Conservation (phyloP, 164 flowering plant genomes). For the Nymphaea colorata region DNA sequence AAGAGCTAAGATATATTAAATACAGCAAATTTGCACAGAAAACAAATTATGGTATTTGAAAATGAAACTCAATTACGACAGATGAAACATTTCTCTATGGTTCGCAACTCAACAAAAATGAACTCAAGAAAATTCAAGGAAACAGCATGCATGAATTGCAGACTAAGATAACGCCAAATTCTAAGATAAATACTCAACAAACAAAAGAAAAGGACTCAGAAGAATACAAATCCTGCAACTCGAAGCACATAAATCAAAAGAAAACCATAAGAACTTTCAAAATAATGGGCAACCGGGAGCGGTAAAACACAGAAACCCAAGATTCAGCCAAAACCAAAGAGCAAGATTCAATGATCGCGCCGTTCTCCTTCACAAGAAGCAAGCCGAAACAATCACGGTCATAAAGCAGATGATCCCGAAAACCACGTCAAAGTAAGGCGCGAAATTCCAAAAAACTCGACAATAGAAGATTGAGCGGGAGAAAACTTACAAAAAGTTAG, state of each 20-base stretch:
- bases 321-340: neutral
- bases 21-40: neutral
- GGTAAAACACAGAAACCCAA: neutral
- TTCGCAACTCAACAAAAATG: neutral
- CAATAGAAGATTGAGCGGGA: neutral
- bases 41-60: too few relatives aligned
- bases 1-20: neutral
- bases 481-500: slow-evolving; percentile 59
- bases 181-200: too few relatives aligned
- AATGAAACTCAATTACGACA: too few relatives aligned
- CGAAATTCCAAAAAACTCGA: neutral
- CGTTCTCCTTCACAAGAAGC: neutral
- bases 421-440: neutral
- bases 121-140: neutral
- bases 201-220: too few relatives aligned
- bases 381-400: neutral
- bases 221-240: too few relatives aligned
- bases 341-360: neutral
- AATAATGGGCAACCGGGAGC: neutral
- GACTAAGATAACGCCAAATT: too few relatives aligned
- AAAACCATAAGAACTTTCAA: neutral
- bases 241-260: neutral
- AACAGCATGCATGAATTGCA: too few relatives aligned
- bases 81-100: too few relatives aligned
- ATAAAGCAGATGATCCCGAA: neutral